Percentiles rank a stretch among this genome's conserved stretches.
These are phyloP conservation scores for Exsudoporus frostii DNA, from an alignment of 768 basidiomycete genomes.

Conservation along the genomic window DNA sequence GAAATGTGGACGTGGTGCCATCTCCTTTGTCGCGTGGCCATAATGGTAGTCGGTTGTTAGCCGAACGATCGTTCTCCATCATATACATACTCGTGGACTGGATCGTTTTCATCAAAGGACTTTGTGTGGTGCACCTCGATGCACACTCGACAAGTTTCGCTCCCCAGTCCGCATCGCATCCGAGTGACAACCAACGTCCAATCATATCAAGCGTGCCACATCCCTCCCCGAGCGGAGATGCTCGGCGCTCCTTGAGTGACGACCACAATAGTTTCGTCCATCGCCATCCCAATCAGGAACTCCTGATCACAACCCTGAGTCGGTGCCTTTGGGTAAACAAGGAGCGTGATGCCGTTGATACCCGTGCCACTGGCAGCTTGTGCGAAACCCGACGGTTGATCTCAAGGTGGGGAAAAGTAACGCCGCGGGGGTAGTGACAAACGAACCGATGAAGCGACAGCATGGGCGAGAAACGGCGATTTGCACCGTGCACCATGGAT, in stretches of 20 bases:
- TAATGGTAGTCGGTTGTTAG: neutral
- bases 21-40: constrained; percentile 7
- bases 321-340: neutral
- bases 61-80: neutral
- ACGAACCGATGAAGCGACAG: neutral
- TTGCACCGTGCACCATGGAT: neutral
- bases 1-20: neutral
- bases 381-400: constrained; percentile 1
- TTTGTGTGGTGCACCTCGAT: neutral
- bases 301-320: neutral
- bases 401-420: neutral
- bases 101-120: neutral
- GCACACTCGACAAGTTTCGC: no score
- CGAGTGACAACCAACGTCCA: neutral
- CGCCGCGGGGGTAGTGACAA: neutral
- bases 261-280: neutral
- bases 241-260: constrained; percentile 1
- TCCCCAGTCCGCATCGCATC: neutral
- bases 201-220: neutral
- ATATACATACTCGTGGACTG: no score
- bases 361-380: neutral
- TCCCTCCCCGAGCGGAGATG: neutral
- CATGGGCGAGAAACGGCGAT: neutral
- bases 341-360: constrained; percentile 3
- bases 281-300: constrained; percentile 20